Percentiles rank a stretch among this genome's conserved stretches.
These are phyloP conservation scores for Acer campestre DNA, from an alignment of 345 rosid species.

Conservation along the genomic window DNA sequence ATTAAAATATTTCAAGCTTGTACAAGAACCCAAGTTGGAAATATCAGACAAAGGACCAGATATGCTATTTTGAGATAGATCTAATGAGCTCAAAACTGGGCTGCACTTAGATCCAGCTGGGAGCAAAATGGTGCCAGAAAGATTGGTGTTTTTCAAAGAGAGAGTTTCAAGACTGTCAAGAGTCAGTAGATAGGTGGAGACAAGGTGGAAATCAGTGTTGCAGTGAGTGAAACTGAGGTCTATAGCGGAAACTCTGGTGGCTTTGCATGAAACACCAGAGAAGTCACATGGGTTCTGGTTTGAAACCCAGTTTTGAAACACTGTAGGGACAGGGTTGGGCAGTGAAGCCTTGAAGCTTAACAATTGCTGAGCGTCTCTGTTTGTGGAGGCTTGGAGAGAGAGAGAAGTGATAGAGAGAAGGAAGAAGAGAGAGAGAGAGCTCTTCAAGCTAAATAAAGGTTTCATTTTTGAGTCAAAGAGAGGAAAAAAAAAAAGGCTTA, in stretches of 20 bases:
- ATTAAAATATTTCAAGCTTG: conserved; percentile 53
- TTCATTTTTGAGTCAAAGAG: conserved; percentile 18
- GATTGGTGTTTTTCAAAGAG: conserved; percentile 42
- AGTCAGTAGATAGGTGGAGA: conserved; percentile 55
- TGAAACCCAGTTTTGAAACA: conserved; percentile 62
- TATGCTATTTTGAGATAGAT: conserved; percentile 70
- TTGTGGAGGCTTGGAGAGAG: conserved; percentile 29
- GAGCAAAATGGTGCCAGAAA: conserved; percentile 63
- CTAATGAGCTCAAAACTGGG: conserved; percentile 53
- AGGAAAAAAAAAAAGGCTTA: not conserved
- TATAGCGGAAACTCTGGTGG: conserved; percentile 56
- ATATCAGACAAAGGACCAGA: conserved; percentile 61
- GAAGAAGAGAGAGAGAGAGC: conserved; percentile 25
- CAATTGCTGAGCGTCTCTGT: conserved; percentile 60
- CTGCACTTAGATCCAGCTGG: conserved; percentile 70
- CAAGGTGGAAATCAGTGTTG: conserved; percentile 56
- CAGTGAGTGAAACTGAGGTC: conserved; percentile 48
- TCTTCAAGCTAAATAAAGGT: conserved; percentile 13
- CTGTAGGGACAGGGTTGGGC: conserved; percentile 31
- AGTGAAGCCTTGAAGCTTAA: conserved; percentile 61
- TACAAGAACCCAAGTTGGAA: conserved; percentile 54
- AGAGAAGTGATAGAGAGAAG: conserved; percentile 30
- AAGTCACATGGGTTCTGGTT: conserved; percentile 67
- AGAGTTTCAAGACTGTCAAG: conserved; percentile 60
- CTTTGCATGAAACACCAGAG: conserved; percentile 65